Conservation (phyloP, 179 eudicot genomes). For the Sideroxylon spinosum region DNA sequence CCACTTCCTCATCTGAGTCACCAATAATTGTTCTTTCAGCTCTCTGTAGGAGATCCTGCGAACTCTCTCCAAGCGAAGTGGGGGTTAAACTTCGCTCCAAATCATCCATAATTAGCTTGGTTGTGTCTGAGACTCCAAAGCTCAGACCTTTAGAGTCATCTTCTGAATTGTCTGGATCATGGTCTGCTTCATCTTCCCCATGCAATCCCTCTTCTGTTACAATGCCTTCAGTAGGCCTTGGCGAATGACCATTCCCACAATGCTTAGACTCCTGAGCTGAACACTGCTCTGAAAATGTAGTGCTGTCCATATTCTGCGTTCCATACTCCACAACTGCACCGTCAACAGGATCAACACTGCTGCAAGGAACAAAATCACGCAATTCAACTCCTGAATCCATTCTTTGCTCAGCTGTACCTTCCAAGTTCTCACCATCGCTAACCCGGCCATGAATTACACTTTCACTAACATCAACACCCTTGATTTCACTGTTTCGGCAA, state of each 20-base stretch:
- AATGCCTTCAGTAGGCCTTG: neutral
- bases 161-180: neutral
- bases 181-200: neutral
- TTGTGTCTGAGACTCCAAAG: constrained; percentile 2
- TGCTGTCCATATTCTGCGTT: neutral
- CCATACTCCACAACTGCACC: neutral
- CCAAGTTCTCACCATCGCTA: neutral
- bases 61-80: constrained; percentile 28
- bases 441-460: too few species aligned
- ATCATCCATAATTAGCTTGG: constrained; percentile 16
- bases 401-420: constrained; percentile 11
- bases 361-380: neutral
- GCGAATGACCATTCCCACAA: constrained; percentile 2
- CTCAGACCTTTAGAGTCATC: constrained; percentile 15
- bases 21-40: constrained; percentile 53
- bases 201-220: constrained; percentile 1
- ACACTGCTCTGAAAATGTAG: neutral
- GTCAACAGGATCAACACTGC: constrained; percentile 1
- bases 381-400: neutral
- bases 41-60: constrained; percentile 31
- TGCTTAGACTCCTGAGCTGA: neutral
- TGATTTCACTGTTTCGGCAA: neutral
- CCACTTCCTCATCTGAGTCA: constrained; percentile 59
- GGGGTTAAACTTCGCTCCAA: constrained; percentile 1
- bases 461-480: neutral